phyloP scores from a whole-genome alignment of 2,329 filamentous ascomycete genomes.

The Cladosporium colombiae region DNA sequence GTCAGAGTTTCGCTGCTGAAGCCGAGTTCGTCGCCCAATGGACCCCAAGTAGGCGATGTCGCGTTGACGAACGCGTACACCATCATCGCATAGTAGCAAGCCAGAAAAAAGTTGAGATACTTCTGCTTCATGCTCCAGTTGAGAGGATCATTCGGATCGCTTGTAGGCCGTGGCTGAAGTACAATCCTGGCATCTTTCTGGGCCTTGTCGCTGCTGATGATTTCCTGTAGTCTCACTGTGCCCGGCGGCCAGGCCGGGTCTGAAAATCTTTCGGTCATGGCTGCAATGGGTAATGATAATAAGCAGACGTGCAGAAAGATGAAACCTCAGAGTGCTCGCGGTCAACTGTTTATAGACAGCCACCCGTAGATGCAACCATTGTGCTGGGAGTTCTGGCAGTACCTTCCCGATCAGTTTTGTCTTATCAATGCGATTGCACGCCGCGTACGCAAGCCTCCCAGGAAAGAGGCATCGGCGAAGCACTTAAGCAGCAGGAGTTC shows the following conservation, averaged over 20 bases:
- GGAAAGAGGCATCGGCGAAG: not conserved
- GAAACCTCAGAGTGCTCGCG: not conserved
- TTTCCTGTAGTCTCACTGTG: slow-evolving; percentile 30
- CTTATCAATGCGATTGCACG: not conserved
- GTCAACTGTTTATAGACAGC: not conserved
- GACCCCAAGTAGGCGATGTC: slow-evolving; percentile 46
- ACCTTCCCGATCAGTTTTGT: slow-evolving; percentile 3
- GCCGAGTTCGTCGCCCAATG: slow-evolving; percentile 46
- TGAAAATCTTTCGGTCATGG: slow-evolving; percentile 27
- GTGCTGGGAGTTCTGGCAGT: not conserved
- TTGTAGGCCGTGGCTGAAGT: slow-evolving; percentile 42
- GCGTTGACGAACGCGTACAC: slow-evolving; percentile 47
- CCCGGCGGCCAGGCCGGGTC: slow-evolving; percentile 33
- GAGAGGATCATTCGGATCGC: slow-evolving; percentile 43
- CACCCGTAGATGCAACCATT: not conserved
- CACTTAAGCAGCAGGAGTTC: not conserved
- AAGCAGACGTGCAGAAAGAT: not conserved
- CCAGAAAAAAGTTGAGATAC: slow-evolving; percentile 44
- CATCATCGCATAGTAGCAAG: slow-evolving; percentile 46
- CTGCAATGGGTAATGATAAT: not conserved
- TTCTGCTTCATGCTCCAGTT: slow-evolving; percentile 50
- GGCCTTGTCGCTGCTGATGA: slow-evolving; percentile 21
- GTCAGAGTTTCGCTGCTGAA: slow-evolving; percentile 47
- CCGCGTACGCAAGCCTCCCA: not conserved
- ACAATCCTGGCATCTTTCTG: slow-evolving; percentile 33